Evolutionary conservation across 208 protist genomes (phyloP).

Genomic region (Trypanosoma scelopori): DNA sequence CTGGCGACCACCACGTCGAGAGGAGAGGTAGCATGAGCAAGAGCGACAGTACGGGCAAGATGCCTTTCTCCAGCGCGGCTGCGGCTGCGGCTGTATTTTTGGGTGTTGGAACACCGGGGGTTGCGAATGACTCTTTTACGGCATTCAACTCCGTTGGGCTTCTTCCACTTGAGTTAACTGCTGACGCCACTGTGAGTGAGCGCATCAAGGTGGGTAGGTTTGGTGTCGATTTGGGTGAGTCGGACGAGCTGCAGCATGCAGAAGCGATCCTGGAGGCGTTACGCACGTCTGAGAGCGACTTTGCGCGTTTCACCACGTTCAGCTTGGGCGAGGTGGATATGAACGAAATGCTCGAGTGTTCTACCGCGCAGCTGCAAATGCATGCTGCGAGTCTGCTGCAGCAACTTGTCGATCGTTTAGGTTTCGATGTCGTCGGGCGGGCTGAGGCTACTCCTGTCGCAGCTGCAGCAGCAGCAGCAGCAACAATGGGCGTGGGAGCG

Average conservation of each 20-base stretch:
- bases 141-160: conserved; percentile 3
- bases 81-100: too few species aligned
- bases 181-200: conserved; percentile 13
- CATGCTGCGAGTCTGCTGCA: conserved; percentile 56
- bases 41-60: not conserved
- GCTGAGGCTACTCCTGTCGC: conserved; percentile 52
- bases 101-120: conserved; percentile 33
- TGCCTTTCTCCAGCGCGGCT: too few species aligned
- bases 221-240: conserved; percentile 9
- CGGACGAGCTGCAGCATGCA: conserved; percentile 15
- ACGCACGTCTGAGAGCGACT: conserved; percentile 52
- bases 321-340: conserved; percentile 56
- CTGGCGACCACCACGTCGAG: conserved; percentile 8
- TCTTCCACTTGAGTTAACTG: not conserved
- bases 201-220: conserved; percentile 31
- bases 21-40: not conserved
- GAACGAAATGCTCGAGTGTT: conserved; percentile 63
- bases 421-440: conserved; percentile 29
- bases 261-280: conserved; percentile 61
- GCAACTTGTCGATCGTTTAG: conserved; percentile 56
- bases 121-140: conserved; percentile 31
- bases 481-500: too few species aligned
- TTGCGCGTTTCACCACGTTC: conserved; percentile 57
- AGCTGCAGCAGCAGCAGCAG: conserved; percentile 29
- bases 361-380: conserved; percentile 63